Percentiles rank a stretch among this genome's conserved stretches.
phyloP scores from a whole-genome alignment of 345 rosid species.

The Psidium friedrichsthalianum region DNA sequence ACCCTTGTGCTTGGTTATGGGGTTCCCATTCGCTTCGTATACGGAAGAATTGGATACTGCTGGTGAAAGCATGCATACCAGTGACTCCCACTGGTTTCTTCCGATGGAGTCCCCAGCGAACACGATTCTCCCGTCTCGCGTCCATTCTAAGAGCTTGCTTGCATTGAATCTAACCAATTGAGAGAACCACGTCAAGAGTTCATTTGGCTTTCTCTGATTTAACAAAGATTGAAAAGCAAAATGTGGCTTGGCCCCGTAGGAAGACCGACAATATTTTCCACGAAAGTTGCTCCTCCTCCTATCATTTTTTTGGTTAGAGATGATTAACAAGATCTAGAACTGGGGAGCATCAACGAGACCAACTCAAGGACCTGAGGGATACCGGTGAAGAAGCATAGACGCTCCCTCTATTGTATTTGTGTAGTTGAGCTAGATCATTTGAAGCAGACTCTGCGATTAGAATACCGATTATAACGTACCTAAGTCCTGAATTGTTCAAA shows the following conservation, averaged over 20 bases:
- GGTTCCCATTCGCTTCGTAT: slow-evolving; percentile 50
- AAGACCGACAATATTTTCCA: too few species aligned
- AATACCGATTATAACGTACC: too few species aligned
- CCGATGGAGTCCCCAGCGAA: slow-evolving; percentile 79
- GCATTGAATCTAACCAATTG: slow-evolving; percentile 43
- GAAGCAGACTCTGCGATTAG: too few species aligned
- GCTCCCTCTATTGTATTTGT: neutral
- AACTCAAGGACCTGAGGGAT: neutral
- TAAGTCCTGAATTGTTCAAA: too few species aligned
- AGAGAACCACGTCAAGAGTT: neutral
- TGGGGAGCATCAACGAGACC: neutral
- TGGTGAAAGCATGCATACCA: slow-evolving; percentile 53
- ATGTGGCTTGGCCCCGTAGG: too few species aligned
- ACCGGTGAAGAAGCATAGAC: neutral
- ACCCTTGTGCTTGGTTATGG: slow-evolving; percentile 65
- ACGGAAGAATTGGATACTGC: slow-evolving; percentile 47
- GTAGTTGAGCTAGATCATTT: too few species aligned
- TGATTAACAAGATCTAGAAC: neutral
- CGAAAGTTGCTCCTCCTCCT: neutral
- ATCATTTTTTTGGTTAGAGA: neutral
- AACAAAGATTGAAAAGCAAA: neutral
- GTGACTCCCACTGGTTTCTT: slow-evolving; percentile 81
- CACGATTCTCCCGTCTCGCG: slow-evolving; percentile 53
- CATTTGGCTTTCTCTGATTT: neutral
- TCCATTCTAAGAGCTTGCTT: slow-evolving; percentile 48